Percentiles rank a stretch among this genome's conserved stretches.
phyloP scores from a whole-genome alignment of 176 grass and related monocot genomes.

The Poa annua region DNA sequence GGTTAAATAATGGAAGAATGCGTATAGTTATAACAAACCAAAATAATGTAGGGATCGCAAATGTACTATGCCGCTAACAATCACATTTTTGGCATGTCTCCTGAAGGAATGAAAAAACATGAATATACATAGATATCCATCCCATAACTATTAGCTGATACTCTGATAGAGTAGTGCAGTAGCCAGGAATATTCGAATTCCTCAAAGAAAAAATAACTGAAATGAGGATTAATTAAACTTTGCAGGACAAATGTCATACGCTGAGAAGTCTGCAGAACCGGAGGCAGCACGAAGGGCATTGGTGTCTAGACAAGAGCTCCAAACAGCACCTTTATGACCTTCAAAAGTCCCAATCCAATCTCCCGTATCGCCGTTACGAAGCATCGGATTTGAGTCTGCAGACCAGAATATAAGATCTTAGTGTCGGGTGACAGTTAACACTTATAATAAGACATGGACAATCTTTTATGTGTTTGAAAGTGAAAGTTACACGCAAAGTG shows the following conservation, averaged over 20 bases:
- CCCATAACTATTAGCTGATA: neutral
- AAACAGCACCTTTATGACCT: slow-evolving; percentile 99
- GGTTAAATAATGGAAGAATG: neutral
- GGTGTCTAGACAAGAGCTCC: slow-evolving; percentile 94
- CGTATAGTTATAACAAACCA: neutral
- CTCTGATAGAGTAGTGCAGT: neutral
- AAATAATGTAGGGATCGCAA: neutral
- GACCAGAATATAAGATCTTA: slow-evolving; percentile 29
- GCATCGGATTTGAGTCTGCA: slow-evolving; percentile 93
- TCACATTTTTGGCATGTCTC: neutral
- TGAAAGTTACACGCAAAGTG: neutral
- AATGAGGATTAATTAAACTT: slow-evolving; percentile 27
- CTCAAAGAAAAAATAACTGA: neutral
- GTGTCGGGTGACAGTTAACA: neutral
- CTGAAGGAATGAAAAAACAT: neutral
- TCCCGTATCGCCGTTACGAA: slow-evolving; percentile 97
- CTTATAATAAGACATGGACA: neutral
- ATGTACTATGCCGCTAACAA: neutral
- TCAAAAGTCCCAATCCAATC: slow-evolving; percentile 99
- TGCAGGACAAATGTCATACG: slow-evolving; percentile 59
- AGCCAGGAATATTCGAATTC: neutral
- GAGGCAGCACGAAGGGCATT: slow-evolving; percentile 87
- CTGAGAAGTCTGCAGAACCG: slow-evolving; percentile 94
- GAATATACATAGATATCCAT: neutral
- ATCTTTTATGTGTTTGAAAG: slow-evolving; percentile 4